phyloP scores from a whole-genome alignment of 164 flowering plant species.

The Stephania yunnanensis region DNA sequence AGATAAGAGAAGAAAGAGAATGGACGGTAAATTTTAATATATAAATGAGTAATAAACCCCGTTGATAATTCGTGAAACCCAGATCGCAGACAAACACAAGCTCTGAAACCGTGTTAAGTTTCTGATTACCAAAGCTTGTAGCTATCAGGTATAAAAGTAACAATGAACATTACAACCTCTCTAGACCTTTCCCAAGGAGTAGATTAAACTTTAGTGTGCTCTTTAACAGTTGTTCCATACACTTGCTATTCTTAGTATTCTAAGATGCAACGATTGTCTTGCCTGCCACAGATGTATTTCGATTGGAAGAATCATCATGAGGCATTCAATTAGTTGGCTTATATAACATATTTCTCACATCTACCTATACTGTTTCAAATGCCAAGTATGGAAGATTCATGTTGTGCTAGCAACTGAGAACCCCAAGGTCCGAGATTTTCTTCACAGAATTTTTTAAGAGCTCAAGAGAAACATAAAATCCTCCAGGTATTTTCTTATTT shows the following conservation, averaged over 20 bases:
- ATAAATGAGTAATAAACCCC: too few species aligned
- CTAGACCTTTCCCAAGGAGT: neutral
- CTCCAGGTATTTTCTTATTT: too few species aligned
- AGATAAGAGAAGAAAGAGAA: too few species aligned
- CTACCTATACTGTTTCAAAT: neutral
- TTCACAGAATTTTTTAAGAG: neutral
- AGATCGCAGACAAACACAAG: too few species aligned
- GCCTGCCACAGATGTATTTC: neutral
- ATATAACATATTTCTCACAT: neutral
- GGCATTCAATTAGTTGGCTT: neutral
- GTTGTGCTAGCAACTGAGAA: neutral
- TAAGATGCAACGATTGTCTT: neutral
- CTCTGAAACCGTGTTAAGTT: too few species aligned
- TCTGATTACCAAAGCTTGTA: too few species aligned
- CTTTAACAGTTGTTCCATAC: neutral
- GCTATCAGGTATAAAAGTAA: too few species aligned
- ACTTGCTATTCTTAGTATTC: neutral
- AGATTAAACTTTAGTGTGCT: neutral
- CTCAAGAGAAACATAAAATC: too few species aligned
- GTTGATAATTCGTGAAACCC: too few species aligned
- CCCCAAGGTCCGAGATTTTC: neutral
- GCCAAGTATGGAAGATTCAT: neutral
- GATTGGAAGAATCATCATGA: neutral
- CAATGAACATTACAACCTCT: neutral
- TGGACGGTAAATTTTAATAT: too few species aligned